Base-by-base conservation (phyloP, 768 basidiomycete genomes). In the Naematelia aurantialba region DNA sequence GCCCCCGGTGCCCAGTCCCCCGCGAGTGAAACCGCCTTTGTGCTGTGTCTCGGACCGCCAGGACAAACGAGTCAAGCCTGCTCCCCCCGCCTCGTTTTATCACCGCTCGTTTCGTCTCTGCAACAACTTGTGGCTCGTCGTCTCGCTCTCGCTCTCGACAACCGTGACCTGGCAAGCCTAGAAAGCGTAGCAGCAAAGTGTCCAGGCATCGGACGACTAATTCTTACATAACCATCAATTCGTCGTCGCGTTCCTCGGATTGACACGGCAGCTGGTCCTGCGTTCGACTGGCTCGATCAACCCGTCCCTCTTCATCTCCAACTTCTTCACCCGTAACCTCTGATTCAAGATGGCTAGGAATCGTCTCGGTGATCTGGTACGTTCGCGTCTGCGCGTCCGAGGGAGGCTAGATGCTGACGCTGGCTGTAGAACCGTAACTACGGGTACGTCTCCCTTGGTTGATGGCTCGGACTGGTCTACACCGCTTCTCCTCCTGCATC, bases 291-390 rank as follows among this genome's bases (percentile, higher is more conserved):
- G 34, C 34, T 39, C 34, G 34, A 39, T 39, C 34, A 39, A 39
- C 34, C 17, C 34, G 8, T 39, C 34, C 17, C 17, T 39, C 17
- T 39, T 39, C 34, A 8, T 39, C 17, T 17, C 17, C 34, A 8
- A 8, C 17, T 17, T 39, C 34, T 39, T 17, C 34, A 8, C 17
- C 34, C 34, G 34, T 52, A 25, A 39, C 27, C 19, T 22, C 17
- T 55, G 21, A 17, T 12, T 53, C 59, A 77, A 68, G 67, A 87
- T 89, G 86, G 89, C 91, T 65, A 85, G 91, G 84, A 90, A 93
- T 81, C 85, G 91, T 82, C 83, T 93, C 65, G 90, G 75, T 48
- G 73, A 69, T 51, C 71, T 70, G 45, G 76, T 78, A 56, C 66
- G 69, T 69, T 21, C 14, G 44, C 17, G 44, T 30, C 58, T 26